Evolutionary conservation across 495 filamentous ascomycete species (phyloP).

Genomic region (Chaetomium fimeti): DNA sequence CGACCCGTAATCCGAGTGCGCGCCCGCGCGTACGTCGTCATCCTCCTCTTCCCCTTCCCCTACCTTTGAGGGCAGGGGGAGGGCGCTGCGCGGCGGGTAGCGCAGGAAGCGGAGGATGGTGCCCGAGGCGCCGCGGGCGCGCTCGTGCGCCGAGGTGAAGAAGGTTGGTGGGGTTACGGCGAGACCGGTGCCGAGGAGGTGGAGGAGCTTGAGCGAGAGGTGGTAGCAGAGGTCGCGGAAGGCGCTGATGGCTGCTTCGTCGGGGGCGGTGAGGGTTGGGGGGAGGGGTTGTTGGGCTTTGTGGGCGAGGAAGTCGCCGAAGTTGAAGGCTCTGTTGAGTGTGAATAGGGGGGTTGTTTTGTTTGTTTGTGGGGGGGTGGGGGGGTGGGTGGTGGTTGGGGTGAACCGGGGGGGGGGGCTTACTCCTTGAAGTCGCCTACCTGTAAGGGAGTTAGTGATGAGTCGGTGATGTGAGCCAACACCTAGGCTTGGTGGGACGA

Average conservation of each 20-base stretch:
- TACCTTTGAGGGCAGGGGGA: no score
- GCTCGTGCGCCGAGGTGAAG: slow-evolving; percentile 72
- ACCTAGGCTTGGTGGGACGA: neutral
- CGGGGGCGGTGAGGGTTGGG: slow-evolving; percentile 51
- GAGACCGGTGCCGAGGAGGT: slow-evolving; percentile 73
- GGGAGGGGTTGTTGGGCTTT: slow-evolving; percentile 83
- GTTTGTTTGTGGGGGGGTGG: neutral
- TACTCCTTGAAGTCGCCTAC: slow-evolving; percentile 94
- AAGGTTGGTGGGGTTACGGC: slow-evolving; percentile 50
- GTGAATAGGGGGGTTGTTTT: neutral
- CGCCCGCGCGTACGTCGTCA: slow-evolving; percentile 71
- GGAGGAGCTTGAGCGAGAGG: slow-evolving; percentile 69
- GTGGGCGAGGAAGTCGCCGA: slow-evolving; percentile 70
- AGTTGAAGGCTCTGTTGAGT: slow-evolving; percentile 76
- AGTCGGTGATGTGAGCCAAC: no score
- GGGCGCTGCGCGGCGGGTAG: slow-evolving; percentile 55
- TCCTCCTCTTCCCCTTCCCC: no score
- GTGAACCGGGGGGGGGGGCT: slow-evolving; percentile 11
- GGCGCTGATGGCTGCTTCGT: slow-evolving; percentile 58
- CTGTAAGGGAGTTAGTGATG: slow-evolving; percentile 41
- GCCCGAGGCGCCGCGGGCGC: slow-evolving; percentile 58
- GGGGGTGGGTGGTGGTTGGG: neutral
- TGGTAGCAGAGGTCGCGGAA: slow-evolving; percentile 71
- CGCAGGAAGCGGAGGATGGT: slow-evolving; percentile 81
- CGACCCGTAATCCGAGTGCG: slow-evolving; percentile 88